A percentile compares a stretch with the other conserved stretches of the same genome.
Evolutionary conservation across 2,329 filamentous ascomycete genomes (phyloP).

Genomic region (Ceratocystis albifundus): DNA sequence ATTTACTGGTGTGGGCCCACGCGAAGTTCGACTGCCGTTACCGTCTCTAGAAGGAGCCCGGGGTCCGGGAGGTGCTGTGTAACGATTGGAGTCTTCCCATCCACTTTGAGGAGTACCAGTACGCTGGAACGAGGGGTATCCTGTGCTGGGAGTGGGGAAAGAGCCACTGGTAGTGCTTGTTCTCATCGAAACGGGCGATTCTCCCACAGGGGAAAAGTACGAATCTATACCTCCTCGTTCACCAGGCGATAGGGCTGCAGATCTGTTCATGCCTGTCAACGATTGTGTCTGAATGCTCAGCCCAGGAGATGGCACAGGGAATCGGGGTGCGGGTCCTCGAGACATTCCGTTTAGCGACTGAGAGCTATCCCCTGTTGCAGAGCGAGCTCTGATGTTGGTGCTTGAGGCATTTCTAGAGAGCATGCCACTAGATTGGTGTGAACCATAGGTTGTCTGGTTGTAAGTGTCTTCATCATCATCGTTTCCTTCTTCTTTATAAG

Average conservation of each 20-base stretch:
- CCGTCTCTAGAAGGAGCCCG: conserved; percentile 71
- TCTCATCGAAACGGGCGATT: conserved; percentile 65
- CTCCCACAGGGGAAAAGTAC: conserved; percentile 81
- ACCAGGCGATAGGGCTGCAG: conserved; percentile 41
- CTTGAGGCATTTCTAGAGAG: conserved; percentile 58
- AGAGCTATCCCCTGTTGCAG: conserved; percentile 60
- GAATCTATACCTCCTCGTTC: conserved; percentile 58
- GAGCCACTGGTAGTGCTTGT: conserved; percentile 65
- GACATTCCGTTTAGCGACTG: conserved; percentile 46
- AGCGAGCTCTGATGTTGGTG: conserved; percentile 62
- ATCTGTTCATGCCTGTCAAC: conserved; percentile 25
- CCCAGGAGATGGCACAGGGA: conserved; percentile 50
- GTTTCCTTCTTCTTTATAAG: conserved; percentile 58
- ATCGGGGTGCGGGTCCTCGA: conserved; percentile 56
- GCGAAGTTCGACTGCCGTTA: conserved; percentile 36
- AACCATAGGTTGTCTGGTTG: conserved; percentile 16
- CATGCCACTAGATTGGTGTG: conserved; percentile 27
- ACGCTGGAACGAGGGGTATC: conserved; percentile 57
- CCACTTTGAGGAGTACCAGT: conserved; percentile 55
- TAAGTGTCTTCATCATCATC: conserved; percentile 46
- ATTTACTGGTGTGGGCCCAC: conserved; percentile 55
- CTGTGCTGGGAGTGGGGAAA: conserved; percentile 40
- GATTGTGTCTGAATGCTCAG: conserved; percentile 58
- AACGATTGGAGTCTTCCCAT: conserved; percentile 65
- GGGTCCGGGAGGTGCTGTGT: conserved; percentile 78